Conservation (phyloP, 1,284 basidiomycete species). For the Pyrrhoderma lamaoense region DNA sequence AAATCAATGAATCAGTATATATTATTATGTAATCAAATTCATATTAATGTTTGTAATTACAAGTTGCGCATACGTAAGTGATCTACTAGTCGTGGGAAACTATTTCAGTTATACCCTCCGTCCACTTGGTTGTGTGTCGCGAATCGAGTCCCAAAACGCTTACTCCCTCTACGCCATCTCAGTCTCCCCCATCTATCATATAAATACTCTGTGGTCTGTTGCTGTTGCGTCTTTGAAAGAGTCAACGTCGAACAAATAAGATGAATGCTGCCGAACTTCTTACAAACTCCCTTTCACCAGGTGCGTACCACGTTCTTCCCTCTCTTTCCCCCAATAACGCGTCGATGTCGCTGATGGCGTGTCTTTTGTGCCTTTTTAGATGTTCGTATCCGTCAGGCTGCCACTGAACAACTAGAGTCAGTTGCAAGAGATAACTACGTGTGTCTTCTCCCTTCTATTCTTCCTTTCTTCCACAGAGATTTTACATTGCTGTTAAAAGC, state of each 20-base stretch:
- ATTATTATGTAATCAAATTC: no score
- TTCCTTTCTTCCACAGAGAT: neutral
- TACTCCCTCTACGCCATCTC: neutral
- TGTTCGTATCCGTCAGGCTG: constrained; percentile 83
- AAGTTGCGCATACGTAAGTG: no score
- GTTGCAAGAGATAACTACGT: constrained; percentile 85
- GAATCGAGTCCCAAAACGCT: no score
- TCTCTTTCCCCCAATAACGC: constrained; percentile 16
- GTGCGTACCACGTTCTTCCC: constrained; percentile 37
- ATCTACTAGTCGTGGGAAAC: neutral
- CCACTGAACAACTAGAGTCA: constrained; percentile 80
- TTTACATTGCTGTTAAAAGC: constrained; percentile 37
- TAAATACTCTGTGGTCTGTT: no score
- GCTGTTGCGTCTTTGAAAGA: no score
- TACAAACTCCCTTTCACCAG: constrained; percentile 83
- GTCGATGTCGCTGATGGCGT: constrained; percentile 17
- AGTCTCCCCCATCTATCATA: neutral
- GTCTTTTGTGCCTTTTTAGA: constrained; percentile 33
- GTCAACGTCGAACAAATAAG: no score
- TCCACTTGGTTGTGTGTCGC: no score
- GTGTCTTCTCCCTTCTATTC: constrained; percentile 24
- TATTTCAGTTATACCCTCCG: no score
- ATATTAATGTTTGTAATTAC: no score
- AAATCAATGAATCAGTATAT: no score
- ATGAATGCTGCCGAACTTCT: constrained; percentile 91